Conservation (phyloP, 148 eudicot species). For the Chenopodium formosanum region DNA sequence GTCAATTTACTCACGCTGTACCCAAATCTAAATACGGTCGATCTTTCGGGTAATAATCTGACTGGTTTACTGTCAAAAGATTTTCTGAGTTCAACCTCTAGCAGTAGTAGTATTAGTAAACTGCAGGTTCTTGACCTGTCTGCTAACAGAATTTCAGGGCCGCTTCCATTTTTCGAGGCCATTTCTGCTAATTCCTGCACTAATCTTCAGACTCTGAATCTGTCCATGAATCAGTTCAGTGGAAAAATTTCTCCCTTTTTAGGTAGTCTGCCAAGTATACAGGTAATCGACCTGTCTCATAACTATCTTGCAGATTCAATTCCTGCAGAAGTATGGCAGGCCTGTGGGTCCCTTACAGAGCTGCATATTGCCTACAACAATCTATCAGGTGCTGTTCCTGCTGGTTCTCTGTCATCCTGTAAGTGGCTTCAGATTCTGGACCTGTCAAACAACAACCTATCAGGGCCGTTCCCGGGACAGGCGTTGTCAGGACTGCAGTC, state of each 20-base stretch:
- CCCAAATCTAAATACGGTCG: constrained; percentile 52
- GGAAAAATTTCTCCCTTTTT: constrained; percentile 57
- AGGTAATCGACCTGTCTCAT: constrained; percentile 70
- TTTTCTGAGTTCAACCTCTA: constrained; percentile 26
- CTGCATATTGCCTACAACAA: constrained; percentile 64
- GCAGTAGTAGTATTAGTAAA: constrained; percentile 31
- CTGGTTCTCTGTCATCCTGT: constrained; percentile 57
- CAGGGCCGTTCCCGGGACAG: constrained; percentile 60
- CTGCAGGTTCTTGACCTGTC: constrained; percentile 70
- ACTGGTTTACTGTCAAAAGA: constrained; percentile 50
- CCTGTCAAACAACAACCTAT: constrained; percentile 65
- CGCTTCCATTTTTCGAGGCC: constrained; percentile 37
- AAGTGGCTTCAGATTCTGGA: constrained; percentile 68
- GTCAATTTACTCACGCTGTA: constrained; percentile 39
- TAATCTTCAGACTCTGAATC: constrained; percentile 43
- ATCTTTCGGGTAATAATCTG: constrained; percentile 68
- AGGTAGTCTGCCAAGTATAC: constrained; percentile 48
- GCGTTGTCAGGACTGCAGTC: constrained; percentile 54
- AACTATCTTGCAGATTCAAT: constrained; percentile 65
- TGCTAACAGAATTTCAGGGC: constrained; percentile 44
- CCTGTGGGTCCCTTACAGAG: constrained; percentile 64
- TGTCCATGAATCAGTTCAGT: constrained; percentile 53
- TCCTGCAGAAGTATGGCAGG: constrained; percentile 58
- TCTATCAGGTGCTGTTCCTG: constrained; percentile 64
- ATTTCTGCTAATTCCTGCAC: constrained; percentile 35